Evolutionary conservation across 2,329 filamentous ascomycete genomes (phyloP), one percentile per base, ranked within the genome.

Genomic region (Sphaerulina populicola): DNA sequence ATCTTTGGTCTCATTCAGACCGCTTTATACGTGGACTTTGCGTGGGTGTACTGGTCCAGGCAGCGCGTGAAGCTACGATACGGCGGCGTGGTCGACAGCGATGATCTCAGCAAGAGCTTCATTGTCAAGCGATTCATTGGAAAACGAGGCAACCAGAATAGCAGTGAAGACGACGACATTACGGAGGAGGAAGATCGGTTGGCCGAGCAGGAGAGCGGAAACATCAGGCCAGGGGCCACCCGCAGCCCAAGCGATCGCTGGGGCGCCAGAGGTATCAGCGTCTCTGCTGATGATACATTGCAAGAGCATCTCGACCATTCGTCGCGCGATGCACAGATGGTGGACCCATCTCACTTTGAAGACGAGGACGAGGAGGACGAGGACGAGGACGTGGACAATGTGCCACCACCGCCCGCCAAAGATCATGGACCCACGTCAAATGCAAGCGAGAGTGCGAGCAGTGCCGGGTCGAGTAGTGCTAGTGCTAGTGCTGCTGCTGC

Each of bases 21-120:
- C 0, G 82, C 85, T 1, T 80, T 96, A 39, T 96, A 96, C 69
- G 68, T 90, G 60, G 91, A 97, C 70, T 97, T 97, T 66, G 89
- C 88, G 33, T 96, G 90, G 89, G 89, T 97, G 1, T 97, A 97
- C 75, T 96, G 87, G 73, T 86, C 85, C 9, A 80, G 91, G 57
- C 91, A 96, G 73, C 81, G 90, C 51, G 89, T 97, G 64, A 96
- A 96, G 82, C 82, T 97, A 12, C 80, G 91, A 55, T 83, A 81
- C 59, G 91, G 91, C 40, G 88, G 88, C 6, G 77, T 96, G 14
- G 88, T 97, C 11, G 91, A 97, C 65, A 84, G 85, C 3, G 90
- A 96, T 58, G 91, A 97, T 66, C 75, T 94, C 65, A 79, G 83
- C 57, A 83, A 87, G 50, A 87, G 89, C 57, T 96, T 89, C 83